Evolutionary conservation across 2,329 filamentous ascomycete species (phyloP).

Genomic region (Neonectria ditissima): DNA sequence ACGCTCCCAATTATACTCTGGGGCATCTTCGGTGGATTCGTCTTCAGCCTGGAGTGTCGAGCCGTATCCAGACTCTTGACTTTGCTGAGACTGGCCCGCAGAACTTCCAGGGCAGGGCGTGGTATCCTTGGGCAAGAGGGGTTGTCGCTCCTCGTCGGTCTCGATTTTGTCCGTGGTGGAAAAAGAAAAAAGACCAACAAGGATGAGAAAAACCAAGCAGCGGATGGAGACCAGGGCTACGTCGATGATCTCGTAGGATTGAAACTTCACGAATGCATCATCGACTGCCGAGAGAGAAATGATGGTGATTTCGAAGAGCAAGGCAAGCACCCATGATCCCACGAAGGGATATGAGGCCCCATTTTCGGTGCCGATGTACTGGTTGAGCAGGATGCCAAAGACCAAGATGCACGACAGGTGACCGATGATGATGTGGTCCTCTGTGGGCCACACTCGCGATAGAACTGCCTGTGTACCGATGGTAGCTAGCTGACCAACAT

Average conservation of each 20-base stretch:
- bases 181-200: constrained; percentile 31
- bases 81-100: constrained; percentile 31
- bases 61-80: constrained; percentile 54
- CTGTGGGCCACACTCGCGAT: constrained; percentile 54
- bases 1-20: constrained; percentile 67
- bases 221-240: constrained; percentile 34
- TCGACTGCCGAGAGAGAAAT: constrained; percentile 45
- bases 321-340: constrained; percentile 70
- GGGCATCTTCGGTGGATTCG: constrained; percentile 52
- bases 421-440: constrained; percentile 66
- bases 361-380: constrained; percentile 62
- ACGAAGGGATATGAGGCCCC: constrained; percentile 73
- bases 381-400: constrained; percentile 71
- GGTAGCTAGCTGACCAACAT: constrained; percentile 59
- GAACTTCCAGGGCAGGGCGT: constrained; percentile 39
- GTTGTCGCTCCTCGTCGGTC: constrained; percentile 68
- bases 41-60: constrained; percentile 54
- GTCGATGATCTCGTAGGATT: constrained; percentile 41
- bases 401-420: constrained; percentile 71
- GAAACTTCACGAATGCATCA: constrained; percentile 12
- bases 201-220: constrained; percentile 35
- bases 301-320: constrained; percentile 66
- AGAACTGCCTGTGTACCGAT: constrained; percentile 53
- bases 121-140: constrained; percentile 60
- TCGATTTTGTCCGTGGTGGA: constrained; percentile 37